A percentile compares a stretch with the other conserved stretches of the same genome.
Evolutionary conservation across 305 asterid species (phyloP).

Genomic region (Fraxinus nigra): DNA sequence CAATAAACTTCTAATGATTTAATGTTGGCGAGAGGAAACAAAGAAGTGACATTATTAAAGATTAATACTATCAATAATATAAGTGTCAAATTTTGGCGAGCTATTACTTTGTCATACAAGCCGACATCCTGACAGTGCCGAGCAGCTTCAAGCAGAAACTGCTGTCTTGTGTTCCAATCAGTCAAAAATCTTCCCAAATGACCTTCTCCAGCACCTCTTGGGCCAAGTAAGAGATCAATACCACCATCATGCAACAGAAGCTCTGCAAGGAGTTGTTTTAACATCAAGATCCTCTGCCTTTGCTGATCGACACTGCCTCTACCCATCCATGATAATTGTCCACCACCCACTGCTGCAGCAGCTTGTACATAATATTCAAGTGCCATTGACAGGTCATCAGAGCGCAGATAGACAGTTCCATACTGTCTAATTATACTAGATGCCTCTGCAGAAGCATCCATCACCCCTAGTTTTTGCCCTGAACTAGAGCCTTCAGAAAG

Average conservation of each 20-base stretch:
- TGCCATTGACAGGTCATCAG: slow-evolving; percentile 43
- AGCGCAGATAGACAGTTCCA: slow-evolving; percentile 51
- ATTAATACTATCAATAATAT: not conserved
- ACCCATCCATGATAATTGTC: slow-evolving; percentile 85
- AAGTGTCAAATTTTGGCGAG: slow-evolving; percentile 15
- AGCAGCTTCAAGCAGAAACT: slow-evolving; percentile 87
- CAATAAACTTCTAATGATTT: slow-evolving; percentile 14
- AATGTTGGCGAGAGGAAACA: not conserved
- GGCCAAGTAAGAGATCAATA: slow-evolving; percentile 72
- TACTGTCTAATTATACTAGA: slow-evolving; percentile 86
- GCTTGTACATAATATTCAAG: slow-evolving; percentile 94
- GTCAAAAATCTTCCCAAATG: slow-evolving; percentile 72
- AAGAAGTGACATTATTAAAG: not conserved
- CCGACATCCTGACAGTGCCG: slow-evolving; percentile 75
- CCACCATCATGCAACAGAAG: slow-evolving; percentile 79
- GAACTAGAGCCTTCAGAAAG: slow-evolving; percentile 71
- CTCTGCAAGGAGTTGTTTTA: slow-evolving; percentile 84
- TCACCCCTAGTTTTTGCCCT: slow-evolving; percentile 60
- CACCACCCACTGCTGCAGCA: slow-evolving; percentile 96
- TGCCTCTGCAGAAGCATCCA: slow-evolving; percentile 87
- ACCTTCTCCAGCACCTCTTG: slow-evolving; percentile 90
- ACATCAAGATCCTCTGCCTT: slow-evolving; percentile 75
- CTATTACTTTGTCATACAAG: slow-evolving; percentile 78
- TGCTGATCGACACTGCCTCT: slow-evolving; percentile 80
- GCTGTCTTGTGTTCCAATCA: slow-evolving; percentile 68